These are phyloP conservation scores for Cystobasidium slooffiae DNA, from an alignment of 1,284 basidiomycete species.

Conservation along the genomic window DNA sequence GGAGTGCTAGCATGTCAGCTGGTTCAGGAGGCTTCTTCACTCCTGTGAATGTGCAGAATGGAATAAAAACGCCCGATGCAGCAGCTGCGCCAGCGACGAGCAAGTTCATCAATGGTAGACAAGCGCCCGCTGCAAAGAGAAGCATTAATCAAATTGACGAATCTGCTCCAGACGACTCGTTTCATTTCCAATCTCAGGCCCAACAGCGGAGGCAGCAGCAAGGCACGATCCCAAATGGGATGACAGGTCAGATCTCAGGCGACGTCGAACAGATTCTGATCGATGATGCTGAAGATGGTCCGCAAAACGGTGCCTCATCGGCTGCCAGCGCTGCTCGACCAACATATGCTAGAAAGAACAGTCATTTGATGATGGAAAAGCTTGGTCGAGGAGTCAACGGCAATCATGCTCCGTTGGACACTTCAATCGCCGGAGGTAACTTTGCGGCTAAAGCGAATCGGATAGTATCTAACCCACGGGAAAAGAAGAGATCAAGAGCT, in stretches of 20 bases:
- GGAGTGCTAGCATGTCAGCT: background rate
- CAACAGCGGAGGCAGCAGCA: background rate
- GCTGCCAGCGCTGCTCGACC: background rate
- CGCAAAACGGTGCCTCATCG: no score
- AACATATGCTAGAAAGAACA: background rate
- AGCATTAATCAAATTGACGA: conserved; percentile 36
- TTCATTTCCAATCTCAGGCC: conserved; percentile 11
- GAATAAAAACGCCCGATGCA: conserved; percentile 11
- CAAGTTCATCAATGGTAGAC: background rate
- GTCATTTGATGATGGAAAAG: background rate
- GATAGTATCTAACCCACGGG: conserved; percentile 34
- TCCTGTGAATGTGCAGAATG: conserved; percentile 23
- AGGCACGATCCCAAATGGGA: background rate
- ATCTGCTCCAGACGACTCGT: conserved; percentile 13
- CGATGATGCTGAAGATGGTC: background rate
- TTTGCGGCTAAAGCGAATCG: conserved; percentile 25
- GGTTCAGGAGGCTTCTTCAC: conserved; percentile 30
- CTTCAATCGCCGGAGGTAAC: background rate
- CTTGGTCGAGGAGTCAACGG: background rate
- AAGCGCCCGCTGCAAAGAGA: conserved; percentile 32
- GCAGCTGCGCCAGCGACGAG: background rate
- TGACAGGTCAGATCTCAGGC: background rate
- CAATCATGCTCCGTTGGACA: conserved; percentile 10
- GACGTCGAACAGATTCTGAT: conserved; percentile 3
- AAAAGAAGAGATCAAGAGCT: conserved; percentile 35